Conservation (phyloP, 352 stramenopile genomes). For the Blastocystis sp. region DNA sequence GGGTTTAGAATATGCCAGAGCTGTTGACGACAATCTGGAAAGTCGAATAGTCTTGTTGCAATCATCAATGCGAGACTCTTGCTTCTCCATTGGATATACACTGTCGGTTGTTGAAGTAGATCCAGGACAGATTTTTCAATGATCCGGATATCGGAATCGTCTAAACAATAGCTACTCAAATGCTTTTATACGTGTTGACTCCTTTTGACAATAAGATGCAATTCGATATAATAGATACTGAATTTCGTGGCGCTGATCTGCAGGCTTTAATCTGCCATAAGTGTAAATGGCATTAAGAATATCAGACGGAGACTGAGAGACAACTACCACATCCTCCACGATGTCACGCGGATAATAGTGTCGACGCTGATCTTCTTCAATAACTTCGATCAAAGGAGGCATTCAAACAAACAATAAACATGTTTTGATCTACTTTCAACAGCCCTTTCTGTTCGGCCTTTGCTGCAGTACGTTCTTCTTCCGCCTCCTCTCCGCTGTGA, state of each 20-base stretch:
- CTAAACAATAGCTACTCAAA: neutral
- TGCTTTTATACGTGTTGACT: neutral
- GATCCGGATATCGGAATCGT: neutral
- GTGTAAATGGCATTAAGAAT: neutral
- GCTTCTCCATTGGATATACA: neutral
- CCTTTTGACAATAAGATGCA: neutral
- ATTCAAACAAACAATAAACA: conserved; percentile 40
- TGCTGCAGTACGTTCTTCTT: neutral
- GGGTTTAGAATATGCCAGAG: neutral
- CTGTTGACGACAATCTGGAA: neutral
- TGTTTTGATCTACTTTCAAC: neutral
- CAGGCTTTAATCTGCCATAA: neutral
- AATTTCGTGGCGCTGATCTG: neutral
- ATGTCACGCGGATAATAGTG: neutral
- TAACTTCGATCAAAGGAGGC: neutral
- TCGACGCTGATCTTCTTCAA: neutral
- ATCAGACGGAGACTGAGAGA: neutral
- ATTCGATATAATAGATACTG: neutral
- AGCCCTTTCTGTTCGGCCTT: neutral
- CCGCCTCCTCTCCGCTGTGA: neutral
- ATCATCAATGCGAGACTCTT: neutral
- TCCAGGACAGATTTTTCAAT: neutral
- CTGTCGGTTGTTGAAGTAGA: neutral
- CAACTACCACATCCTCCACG: neutral
- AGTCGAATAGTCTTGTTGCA: neutral